Evolutionary conservation across 2,329 filamentous ascomycete species (phyloP), one percentile per base, ranked within the genome.

Genomic region (Diplodia sapinea): DNA sequence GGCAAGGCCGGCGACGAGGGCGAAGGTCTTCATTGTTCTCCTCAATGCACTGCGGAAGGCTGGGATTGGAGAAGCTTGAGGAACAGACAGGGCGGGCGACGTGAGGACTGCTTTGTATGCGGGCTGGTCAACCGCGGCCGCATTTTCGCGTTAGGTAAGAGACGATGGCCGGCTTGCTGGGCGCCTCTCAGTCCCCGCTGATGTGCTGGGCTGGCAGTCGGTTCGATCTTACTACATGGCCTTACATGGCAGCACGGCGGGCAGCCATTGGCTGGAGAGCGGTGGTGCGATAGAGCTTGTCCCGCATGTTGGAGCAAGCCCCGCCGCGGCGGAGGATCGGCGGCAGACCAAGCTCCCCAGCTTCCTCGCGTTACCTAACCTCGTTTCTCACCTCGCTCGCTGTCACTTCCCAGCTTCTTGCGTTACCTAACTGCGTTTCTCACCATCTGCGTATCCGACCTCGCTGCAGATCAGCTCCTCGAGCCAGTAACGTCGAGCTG

Each of bases 1-100:
- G 36, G 82, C 84, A 56, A 85, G 79, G 68, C 81, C 77, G 50
- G 69, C 69, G n/a, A 76, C 68, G 67, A 73, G 70, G 9, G 65
- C 43, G 38, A 55, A 57, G 49, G 62, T 52, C 43, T 59, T 68
- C 67, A 68, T 68, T 26, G 23, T 51, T 47, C 26, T 50, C 29
- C 43, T 62, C 40, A 56, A 56, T 56, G 54, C 23, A 20, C n/a
- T n/a, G 11, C 51, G 15, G 15, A 33, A 7, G 36, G 54, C 17
- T 23, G 12, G 26, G 26, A 31, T 5, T 1, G 23, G 43, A 29
- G 59, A 51, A 17, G 59, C 59, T 36, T 63, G 59, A 11, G 40
- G 47, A 31, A 26, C 29, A 29, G 8, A 15, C 43, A 63, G 26
- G 8, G 12, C 36, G 1, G 23, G 29, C 17, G 59, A 33, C 43